Evolutionary conservation across 208 protist species (phyloP), one percentile per base, ranked within the genome.

Genomic region (Leishmania tropica): DNA sequence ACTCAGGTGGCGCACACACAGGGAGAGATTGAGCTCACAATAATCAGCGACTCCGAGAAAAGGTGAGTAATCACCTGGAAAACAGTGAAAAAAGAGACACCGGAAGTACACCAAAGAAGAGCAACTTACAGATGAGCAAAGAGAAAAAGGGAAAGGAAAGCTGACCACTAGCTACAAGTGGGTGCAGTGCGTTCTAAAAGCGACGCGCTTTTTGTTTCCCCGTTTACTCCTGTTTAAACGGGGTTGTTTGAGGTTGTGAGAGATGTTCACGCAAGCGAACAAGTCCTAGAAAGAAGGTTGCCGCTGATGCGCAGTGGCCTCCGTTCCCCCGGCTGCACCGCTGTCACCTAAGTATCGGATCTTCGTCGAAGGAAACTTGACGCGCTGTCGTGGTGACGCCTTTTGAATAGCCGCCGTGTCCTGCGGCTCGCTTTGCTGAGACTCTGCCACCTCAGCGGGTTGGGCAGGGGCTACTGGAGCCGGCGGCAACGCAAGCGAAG

Each of bases 361-460:
- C 24, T 67, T 85, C 15, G 78, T 54, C 6, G 82, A 81, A 7
- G 82, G 82, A 85, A 85, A 85, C 42, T 81, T 54, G 31, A 85
- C 77, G 45, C 82, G 76, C 3, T 56, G 21, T 5, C 64, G 79
- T 35, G 37, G 71, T 62, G 62, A 47, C 60, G 53, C 72, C 60
- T 42, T 31, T 10, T 31, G 31, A 37, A 21, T n/a, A 48, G 82
- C 42, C 45, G 62, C 54, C 42, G 37, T 37, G n/a, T 45, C 64
- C 28, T 72, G 62, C 6, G 76, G 64, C 21, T 73, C 76, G 48
- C 31, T 56, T 21, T 71, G 64, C 64, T 70, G 62, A 54, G 64
- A 28, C 37, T 28, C 37, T 42, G 40, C 3, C 56, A 53, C 31
- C 19, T 37, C 60, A 8, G 60, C 37, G 40, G 40, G 58, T 74